Percentiles rank a stretch among this genome's conserved stretches.
phyloP scores from a whole-genome alignment of 805 yeast genomes.

The Sungouiozyma ichnusensis region DNA sequence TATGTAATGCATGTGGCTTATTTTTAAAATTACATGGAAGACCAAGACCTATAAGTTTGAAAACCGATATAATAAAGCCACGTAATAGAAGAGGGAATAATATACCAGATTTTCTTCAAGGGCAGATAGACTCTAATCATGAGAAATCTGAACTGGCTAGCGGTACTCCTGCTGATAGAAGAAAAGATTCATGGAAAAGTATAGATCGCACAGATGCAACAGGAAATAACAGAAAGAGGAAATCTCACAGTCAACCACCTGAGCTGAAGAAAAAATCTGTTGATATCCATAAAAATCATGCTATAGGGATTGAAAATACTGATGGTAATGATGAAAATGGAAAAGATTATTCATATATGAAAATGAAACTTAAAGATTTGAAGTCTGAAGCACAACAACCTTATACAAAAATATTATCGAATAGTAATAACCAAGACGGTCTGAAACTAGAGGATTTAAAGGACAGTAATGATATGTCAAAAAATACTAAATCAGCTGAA shows the following conservation, averaged over 20 bases:
- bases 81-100: conserved; percentile 59
- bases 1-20: conserved; percentile 91
- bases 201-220: not conserved
- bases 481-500: not conserved
- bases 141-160: not conserved
- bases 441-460: not conserved
- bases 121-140: not conserved
- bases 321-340: not conserved
- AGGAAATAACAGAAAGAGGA: not conserved
- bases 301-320: not conserved
- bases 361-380: not conserved
- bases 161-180: not conserved
- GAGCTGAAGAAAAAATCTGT: not conserved
- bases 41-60: conserved; percentile 82
- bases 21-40: conserved; percentile 85
- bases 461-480: not conserved
- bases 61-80: conserved; percentile 86
- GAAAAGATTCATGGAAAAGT: not conserved
- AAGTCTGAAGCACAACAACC: not conserved
- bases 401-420: not conserved
- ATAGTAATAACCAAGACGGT: not conserved
- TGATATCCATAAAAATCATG: not conserved
- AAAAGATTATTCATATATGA: not conserved
- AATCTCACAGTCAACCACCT: not conserved
- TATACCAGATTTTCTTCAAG: not conserved